Percentiles rank a stretch among this genome's conserved stretches.
These are phyloP conservation scores for Hygrophoropsis aurantiaca DNA, from an alignment of 768 basidiomycete species.

Conservation along the genomic window DNA sequence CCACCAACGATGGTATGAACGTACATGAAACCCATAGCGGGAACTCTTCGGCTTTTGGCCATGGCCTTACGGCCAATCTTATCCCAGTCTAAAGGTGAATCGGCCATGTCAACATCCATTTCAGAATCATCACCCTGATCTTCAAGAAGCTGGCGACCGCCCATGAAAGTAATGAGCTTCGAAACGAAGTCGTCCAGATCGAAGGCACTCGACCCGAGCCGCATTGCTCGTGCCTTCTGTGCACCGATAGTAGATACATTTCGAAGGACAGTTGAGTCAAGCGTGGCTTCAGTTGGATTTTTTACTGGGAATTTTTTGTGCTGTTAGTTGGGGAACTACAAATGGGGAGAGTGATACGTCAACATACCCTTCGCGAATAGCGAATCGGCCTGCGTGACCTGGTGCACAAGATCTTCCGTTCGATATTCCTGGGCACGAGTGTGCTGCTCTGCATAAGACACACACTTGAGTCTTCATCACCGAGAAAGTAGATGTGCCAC, in stretches of 20 bases:
- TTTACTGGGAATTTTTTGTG: slow-evolving; percentile 48
- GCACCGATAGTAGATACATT: slow-evolving; percentile 78
- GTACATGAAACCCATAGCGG: slow-evolving; percentile 88
- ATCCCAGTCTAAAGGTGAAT: slow-evolving; percentile 72
- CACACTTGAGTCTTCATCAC: neutral
- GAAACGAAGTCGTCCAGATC: slow-evolving; percentile 90
- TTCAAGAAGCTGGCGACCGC: slow-evolving; percentile 55
- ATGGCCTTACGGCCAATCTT: slow-evolving; percentile 83
- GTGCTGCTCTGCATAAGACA: slow-evolving; percentile 38
- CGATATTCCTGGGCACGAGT: slow-evolving; percentile 56
- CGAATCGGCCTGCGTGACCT: slow-evolving; percentile 56
- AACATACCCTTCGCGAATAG: slow-evolving; percentile 62
- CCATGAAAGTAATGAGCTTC: slow-evolving; percentile 74
- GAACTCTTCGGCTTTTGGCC: slow-evolving; percentile 75
- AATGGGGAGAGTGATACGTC: slow-evolving; percentile 1
- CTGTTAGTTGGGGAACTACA: neutral
- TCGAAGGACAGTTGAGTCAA: slow-evolving; percentile 83
- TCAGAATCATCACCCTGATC: slow-evolving; percentile 47
- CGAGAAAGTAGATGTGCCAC: neutral
- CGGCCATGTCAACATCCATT: slow-evolving; percentile 50
- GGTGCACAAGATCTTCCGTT: slow-evolving; percentile 53
- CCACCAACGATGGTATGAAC: slow-evolving; percentile 18
- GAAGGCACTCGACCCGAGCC: slow-evolving; percentile 83
- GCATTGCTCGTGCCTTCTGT: slow-evolving; percentile 88
- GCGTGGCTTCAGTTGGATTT: slow-evolving; percentile 83